Conservation (phyloP, 2,329 filamentous ascomycete species). For the Sporothrix sp. region DNA sequence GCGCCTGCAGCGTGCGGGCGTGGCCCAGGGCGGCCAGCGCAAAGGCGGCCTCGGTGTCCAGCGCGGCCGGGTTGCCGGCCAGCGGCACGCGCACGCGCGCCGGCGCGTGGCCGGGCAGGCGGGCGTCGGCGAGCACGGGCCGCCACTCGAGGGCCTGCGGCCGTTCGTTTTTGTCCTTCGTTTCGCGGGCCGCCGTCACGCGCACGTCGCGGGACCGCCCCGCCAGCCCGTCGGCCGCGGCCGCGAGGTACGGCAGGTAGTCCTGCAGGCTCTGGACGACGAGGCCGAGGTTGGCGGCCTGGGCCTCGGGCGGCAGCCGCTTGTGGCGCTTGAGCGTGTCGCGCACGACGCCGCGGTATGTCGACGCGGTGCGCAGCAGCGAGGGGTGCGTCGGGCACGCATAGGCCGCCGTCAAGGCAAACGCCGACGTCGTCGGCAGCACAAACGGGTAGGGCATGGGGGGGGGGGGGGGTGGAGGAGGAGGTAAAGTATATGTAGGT, state of each 20-base stretch:
- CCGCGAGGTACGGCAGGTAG: conserved; percentile 77
- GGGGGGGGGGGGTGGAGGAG: not conserved
- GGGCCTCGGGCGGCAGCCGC: conserved; percentile 62
- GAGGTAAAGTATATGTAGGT: too few relatives aligned
- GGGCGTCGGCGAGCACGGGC: conserved; percentile 59
- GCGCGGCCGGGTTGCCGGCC: conserved; percentile 22
- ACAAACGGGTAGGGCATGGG: conserved; percentile 81
- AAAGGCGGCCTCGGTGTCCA: conserved; percentile 80
- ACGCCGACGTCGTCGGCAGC: conserved; percentile 80
- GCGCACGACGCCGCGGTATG: conserved; percentile 71
- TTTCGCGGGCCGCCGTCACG: conserved; percentile 27
- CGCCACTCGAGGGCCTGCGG: conserved; percentile 60
- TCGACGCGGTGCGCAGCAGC: conserved; percentile 71
- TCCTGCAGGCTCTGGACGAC: conserved; percentile 60
- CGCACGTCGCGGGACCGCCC: not conserved
- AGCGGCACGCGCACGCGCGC: conserved; percentile 54
- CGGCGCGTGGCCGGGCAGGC: conserved; percentile 46
- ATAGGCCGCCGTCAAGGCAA: conserved; percentile 71
- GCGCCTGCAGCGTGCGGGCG: conserved; percentile 61
- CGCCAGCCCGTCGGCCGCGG: conserved; percentile 60
- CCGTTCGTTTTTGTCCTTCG: too few relatives aligned
- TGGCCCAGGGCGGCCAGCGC: conserved; percentile 67
- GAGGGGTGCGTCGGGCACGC: conserved; percentile 79
- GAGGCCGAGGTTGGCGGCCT: conserved; percentile 58
- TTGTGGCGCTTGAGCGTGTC: conserved; percentile 84